Conservation (phyloP, 2,329 filamentous ascomycete species). For the Annulohypoxylon truncatum region DNA sequence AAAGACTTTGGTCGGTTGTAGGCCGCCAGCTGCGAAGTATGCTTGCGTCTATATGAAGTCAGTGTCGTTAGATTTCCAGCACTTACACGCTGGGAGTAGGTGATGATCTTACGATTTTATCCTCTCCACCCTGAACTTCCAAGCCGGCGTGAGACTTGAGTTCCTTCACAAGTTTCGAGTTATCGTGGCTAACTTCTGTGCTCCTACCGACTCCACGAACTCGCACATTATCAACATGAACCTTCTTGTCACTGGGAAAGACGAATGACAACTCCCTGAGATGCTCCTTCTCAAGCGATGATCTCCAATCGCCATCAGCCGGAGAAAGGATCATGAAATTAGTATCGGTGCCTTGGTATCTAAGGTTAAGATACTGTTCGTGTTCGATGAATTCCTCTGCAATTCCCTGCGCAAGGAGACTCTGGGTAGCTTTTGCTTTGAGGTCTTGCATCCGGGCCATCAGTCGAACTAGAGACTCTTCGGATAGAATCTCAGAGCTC, state of each 20-base stretch:
- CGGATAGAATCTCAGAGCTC: slow-evolving; percentile 31
- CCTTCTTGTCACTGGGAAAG: slow-evolving; percentile 47
- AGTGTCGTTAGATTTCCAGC: not conserved
- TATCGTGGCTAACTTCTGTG: slow-evolving; percentile 39
- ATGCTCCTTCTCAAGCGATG: slow-evolving; percentile 53
- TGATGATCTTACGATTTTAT: slow-evolving; percentile 25
- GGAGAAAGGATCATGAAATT: slow-evolving; percentile 59
- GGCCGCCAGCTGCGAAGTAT: slow-evolving; percentile 39
- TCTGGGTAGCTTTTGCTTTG: slow-evolving; percentile 35
- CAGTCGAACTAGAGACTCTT: slow-evolving; percentile 13
- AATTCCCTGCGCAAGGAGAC: slow-evolving; percentile 32
- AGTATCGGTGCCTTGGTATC: slow-evolving; percentile 51
- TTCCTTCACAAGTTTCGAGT: slow-evolving; percentile 41
- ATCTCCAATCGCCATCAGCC: slow-evolving; percentile 51
- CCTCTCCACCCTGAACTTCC: slow-evolving; percentile 23
- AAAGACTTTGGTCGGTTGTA: slow-evolving; percentile 40
- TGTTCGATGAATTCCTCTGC: slow-evolving; percentile 29
- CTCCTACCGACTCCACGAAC: slow-evolving; percentile 49
- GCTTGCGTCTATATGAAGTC: slow-evolving; percentile 29
- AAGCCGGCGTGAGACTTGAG: slow-evolving; percentile 29
- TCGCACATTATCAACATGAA: slow-evolving; percentile 56
- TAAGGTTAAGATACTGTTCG: slow-evolving; percentile 42
- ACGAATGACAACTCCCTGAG: slow-evolving; percentile 57
- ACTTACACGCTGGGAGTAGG: not conserved
- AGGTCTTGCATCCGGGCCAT: slow-evolving; percentile 26